Percentiles rank a stretch among this genome's conserved stretches.
Evolutionary conservation across 2,329 filamentous ascomycete genomes (phyloP).

Genomic region (Rutstroemia sp.): DNA sequence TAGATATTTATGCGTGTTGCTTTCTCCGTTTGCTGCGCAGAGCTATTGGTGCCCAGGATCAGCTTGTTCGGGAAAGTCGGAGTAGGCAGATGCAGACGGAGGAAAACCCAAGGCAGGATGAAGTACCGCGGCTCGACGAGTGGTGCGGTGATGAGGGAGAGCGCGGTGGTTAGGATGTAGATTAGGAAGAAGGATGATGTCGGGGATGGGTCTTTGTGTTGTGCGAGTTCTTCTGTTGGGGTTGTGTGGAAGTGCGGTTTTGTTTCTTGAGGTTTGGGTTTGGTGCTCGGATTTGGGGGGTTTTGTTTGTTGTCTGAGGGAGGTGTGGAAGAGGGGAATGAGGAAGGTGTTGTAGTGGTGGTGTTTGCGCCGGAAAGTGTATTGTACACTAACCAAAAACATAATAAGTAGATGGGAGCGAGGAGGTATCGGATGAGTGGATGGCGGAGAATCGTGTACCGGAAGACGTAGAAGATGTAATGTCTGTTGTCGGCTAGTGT

Average conservation of each 20-base stretch:
- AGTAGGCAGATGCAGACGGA: constrained; percentile 70
- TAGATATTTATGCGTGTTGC: neutral
- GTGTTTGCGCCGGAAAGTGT: constrained; percentile 43
- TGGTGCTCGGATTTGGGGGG: neutral
- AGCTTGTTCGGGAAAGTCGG: constrained; percentile 45
- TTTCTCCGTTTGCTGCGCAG: constrained; percentile 30
- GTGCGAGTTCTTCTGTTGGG: too few relatives aligned
- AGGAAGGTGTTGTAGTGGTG: constrained; percentile 16
- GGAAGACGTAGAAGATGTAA: constrained; percentile 96
- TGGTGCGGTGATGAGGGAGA: constrained; percentile 81
- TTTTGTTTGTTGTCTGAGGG: neutral
- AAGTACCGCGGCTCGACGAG: constrained; percentile 95
- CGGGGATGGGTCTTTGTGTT: neutral
- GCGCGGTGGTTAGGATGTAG: constrained; percentile 59
- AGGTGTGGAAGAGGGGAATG: neutral
- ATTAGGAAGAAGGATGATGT: constrained; percentile 47
- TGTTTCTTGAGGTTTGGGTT: too few relatives aligned
- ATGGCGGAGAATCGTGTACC: constrained; percentile 66
- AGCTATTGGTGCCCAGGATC: constrained; percentile 9
- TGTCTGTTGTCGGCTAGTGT: constrained; percentile 94
- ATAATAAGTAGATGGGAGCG: constrained; percentile 62
- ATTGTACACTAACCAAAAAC: constrained; percentile 61
- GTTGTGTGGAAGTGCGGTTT: too few relatives aligned
- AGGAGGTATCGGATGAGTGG: constrained; percentile 58
- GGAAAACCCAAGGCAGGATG: constrained; percentile 90